A percentile compares a stretch with the other conserved stretches of the same genome.
These are phyloP conservation scores for Geotrichum bryndzae DNA, from an alignment of 1,139 yeast species.

Conservation along the genomic window DNA sequence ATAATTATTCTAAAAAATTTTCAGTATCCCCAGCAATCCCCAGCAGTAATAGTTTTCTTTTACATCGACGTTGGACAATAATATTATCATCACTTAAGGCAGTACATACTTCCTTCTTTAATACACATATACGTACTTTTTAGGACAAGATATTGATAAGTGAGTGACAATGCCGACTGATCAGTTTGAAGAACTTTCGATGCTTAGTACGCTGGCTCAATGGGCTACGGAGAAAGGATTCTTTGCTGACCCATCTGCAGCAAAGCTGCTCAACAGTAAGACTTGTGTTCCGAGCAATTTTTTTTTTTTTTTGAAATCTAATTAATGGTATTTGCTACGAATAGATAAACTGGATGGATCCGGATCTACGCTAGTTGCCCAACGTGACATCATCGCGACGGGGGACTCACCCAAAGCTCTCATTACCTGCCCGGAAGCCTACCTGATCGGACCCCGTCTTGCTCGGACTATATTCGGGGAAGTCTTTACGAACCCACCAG, in stretches of 20 bases:
- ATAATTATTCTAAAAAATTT: background rate
- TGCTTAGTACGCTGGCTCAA: background rate
- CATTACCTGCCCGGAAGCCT: constrained; percentile 26
- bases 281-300: background rate
- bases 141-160: background rate
- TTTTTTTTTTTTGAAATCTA: background rate
- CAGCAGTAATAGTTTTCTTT: background rate
- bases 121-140: too few species aligned
- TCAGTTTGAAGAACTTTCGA: background rate
- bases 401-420: constrained; percentile 20
- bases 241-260: constrained; percentile 23
- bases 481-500: background rate
- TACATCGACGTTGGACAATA: background rate
- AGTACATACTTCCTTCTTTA: too few species aligned
- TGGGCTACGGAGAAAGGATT: constrained; percentile 2
- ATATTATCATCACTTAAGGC: background rate
- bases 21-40: background rate
- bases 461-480: constrained; percentile 22
- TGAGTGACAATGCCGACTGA: background rate
- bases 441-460: constrained; percentile 26
- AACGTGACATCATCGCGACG: constrained; percentile 19
- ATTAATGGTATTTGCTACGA: background rate
- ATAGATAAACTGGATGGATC: background rate
- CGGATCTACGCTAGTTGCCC: constrained; percentile 25
- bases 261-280: constrained; percentile 6